Conservation (phyloP, 169 alveolate genomes). For the Eimeria tenella region DNA sequence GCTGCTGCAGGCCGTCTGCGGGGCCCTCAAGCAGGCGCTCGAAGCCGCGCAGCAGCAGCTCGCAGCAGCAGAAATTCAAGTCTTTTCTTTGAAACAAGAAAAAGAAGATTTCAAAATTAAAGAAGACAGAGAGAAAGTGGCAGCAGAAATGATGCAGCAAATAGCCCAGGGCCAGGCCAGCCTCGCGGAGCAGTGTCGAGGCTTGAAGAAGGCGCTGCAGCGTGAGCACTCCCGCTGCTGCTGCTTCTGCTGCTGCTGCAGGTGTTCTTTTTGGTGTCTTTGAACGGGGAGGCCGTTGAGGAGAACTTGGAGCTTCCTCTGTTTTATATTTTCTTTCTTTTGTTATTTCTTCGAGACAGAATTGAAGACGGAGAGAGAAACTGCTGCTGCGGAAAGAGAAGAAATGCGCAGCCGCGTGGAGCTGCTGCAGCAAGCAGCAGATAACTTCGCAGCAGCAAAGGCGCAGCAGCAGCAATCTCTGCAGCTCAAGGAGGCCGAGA, state of each 20-base stretch:
- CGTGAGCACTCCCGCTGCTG: background rate
- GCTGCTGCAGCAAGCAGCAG: background rate
- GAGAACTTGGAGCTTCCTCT: too few relatives aligned
- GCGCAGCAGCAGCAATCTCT: background rate
- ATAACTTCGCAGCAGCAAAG: background rate
- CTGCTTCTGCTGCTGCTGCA: too few relatives aligned
- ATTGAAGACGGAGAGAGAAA: background rate
- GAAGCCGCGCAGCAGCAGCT: background rate
- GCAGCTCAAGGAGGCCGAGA: background rate
- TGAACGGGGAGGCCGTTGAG: too few relatives aligned
- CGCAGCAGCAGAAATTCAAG: background rate
- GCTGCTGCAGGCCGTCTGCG: background rate
- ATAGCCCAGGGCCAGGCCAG: background rate
- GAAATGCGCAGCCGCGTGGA: background rate
- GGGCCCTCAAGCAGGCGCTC: background rate
- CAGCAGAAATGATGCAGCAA: background rate
- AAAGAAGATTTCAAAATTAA: background rate
- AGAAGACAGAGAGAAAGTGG: background rate
- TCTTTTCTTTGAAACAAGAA: background rate
- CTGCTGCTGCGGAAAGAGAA: background rate
- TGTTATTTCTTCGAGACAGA: background rate
- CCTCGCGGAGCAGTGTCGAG: background rate
- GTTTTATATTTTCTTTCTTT: background rate
- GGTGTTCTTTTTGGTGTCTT: too few relatives aligned
- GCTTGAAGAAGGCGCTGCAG: background rate